phyloP scores from a whole-genome alignment of 345 rosid genomes.

The Turnera subulata region DNA sequence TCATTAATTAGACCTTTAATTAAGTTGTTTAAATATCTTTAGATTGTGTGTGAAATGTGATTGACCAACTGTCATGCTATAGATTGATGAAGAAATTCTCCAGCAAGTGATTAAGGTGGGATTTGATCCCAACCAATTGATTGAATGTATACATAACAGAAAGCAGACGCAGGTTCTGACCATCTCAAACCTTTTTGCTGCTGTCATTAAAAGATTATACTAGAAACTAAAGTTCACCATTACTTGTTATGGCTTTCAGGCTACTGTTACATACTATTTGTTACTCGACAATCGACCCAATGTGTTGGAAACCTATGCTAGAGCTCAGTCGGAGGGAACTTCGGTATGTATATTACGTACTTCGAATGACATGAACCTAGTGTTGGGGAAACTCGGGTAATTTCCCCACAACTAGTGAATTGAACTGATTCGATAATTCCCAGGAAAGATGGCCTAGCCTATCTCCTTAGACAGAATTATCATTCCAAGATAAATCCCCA shows the following conservation, averaged over 20 bases:
- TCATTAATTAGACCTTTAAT: no score
- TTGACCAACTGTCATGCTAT: no score
- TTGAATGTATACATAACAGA: constrained; percentile 79
- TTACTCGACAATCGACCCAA: constrained; percentile 76
- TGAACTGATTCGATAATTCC: no score
- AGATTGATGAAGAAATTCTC: constrained; percentile 90
- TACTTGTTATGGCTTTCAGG: constrained; percentile 45
- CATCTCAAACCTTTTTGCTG: constrained; percentile 11
- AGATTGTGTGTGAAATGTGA: no score
- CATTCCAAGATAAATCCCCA: no score
- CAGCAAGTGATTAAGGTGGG: constrained; percentile 72
- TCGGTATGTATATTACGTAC: constrained; percentile 39
- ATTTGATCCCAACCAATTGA: constrained; percentile 59
- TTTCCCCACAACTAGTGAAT: no score
- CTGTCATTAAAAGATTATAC: background rate
- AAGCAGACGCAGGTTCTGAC: constrained; percentile 64
- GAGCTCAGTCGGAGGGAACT: constrained; percentile 71
- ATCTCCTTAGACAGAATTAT: no score
- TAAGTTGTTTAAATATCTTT: no score
- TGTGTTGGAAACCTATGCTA: constrained; percentile 70
- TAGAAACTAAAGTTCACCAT: no score
- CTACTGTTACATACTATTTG: no score
- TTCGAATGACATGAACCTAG: background rate
- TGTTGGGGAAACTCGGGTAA: no score
- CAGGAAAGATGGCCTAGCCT: no score